These are phyloP conservation scores for Saccharomycopsis hybrid DNA, from an alignment of 1,139 yeast genomes.

Conservation along the genomic window DNA sequence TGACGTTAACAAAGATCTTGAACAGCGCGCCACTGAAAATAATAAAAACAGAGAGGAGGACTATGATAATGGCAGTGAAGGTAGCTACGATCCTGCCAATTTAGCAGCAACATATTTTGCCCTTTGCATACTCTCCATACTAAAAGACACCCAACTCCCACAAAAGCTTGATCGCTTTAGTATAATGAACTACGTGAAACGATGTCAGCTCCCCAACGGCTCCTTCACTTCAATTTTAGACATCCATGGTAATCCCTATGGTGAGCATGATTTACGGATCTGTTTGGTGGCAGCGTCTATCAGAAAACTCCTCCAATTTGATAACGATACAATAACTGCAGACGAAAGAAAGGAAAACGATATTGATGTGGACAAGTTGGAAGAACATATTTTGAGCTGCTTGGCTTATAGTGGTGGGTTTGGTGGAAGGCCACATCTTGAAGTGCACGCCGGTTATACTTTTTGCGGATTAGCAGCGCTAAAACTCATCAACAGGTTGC, in stretches of 20 bases:
- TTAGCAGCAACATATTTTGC: slow-evolving; percentile 68
- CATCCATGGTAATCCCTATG: slow-evolving; percentile 38
- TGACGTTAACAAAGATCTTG: too few relatives aligned
- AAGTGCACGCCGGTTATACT: slow-evolving; percentile 84
- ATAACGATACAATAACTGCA: slow-evolving; percentile 26
- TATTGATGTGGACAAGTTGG: slow-evolving; percentile 38
- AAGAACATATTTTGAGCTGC: slow-evolving; percentile 37
- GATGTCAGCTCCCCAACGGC: slow-evolving; percentile 56
- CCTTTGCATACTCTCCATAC: slow-evolving; percentile 41
- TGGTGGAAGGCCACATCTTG: slow-evolving; percentile 44
- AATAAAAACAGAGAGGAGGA: slow-evolving; percentile 9
- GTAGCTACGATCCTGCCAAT: slow-evolving; percentile 49
- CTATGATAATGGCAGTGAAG: slow-evolving; percentile 5
- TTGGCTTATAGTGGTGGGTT: slow-evolving; percentile 64
- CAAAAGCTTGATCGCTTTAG: slow-evolving; percentile 36
- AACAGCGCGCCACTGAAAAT: too few relatives aligned
- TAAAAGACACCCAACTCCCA: slow-evolving; percentile 37
- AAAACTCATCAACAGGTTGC: slow-evolving; percentile 34
- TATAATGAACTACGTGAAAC: slow-evolving; percentile 43
- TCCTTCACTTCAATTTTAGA: slow-evolving; percentile 47
- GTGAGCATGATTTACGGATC: slow-evolving; percentile 67
- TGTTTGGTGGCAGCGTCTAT: slow-evolving; percentile 71
- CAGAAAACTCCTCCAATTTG: slow-evolving; percentile 45
- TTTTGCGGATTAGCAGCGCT: slow-evolving; percentile 77
- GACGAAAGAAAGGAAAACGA: slow-evolving; percentile 30